Percentiles rank a stretch among this genome's conserved stretches.
phyloP scores from a whole-genome alignment of 495 filamentous ascomycete genomes.

The Parathielavia hyrcaniae region DNA sequence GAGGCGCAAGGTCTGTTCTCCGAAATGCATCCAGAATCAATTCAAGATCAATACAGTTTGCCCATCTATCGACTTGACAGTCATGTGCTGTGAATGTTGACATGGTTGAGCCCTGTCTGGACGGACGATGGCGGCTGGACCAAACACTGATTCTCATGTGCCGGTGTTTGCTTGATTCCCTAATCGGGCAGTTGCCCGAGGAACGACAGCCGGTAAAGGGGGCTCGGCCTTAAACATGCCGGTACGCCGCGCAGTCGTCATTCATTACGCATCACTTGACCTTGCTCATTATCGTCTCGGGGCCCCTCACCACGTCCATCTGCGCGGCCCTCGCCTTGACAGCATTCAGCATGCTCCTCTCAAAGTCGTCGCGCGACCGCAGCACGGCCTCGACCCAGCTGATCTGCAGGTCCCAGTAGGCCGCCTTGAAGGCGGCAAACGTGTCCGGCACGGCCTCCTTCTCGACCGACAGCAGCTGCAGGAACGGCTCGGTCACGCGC shows the following conservation, averaged over 20 bases:
- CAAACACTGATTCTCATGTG: background rate
- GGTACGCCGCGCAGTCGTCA: background rate
- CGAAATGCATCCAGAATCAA: too few species aligned
- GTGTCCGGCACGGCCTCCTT: conserved; percentile 66
- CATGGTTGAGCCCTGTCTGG: background rate
- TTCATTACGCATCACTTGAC: conserved; percentile 60
- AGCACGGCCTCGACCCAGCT: conserved; percentile 95
- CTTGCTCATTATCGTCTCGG: conserved; percentile 86
- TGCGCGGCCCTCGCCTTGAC: conserved; percentile 83
- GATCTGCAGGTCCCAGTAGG: conserved; percentile 92
- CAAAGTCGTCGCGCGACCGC: conserved; percentile 84
- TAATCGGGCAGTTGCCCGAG: conserved; percentile 10
- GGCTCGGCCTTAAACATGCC: background rate
- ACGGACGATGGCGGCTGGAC: background rate
- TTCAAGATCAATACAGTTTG: background rate
- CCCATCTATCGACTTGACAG: too few species aligned
- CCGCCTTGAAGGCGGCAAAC: conserved; percentile 74
- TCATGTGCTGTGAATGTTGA: too few species aligned
- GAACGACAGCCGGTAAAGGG: background rate
- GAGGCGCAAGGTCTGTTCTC: too few species aligned
- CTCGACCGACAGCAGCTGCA: conserved; percentile 65
- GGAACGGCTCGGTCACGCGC: conserved; percentile 77
- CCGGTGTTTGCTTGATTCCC: conserved; percentile 4
- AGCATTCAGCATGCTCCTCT: conserved; percentile 75
- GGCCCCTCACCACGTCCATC: conserved; percentile 66